Base-by-base conservation (phyloP, 2,329 filamentous ascomycete genomes). In the Cercospora sp. region DNA sequence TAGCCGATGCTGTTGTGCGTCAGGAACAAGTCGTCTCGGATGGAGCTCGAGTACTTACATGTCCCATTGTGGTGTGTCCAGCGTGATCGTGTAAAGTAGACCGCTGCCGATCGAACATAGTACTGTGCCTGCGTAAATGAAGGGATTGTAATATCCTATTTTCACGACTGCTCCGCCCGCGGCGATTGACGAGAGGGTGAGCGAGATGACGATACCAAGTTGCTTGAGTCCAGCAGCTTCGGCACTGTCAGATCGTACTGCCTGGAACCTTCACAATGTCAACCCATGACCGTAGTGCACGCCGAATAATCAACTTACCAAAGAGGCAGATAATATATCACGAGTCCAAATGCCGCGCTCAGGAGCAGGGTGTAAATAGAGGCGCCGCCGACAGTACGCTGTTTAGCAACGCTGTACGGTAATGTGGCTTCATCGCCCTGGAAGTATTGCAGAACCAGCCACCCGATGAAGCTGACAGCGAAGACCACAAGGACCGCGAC, bases 91-190 rank as follows among this genome's bases (percentile, higher is more conserved):
- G 7, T 69, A 73, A 5, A 83, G 74, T 18, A 83, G 77, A 26
- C 81, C 82, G n/a, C 78, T 78, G 18, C 81, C 82, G 30, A 83
- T 76, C 10, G 78, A 69, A 75, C 80, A 79, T 64, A 82, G 68
- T 12, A 81, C 72, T 1, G 77, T 78, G 1, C 78, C 78, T 23
- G 75, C 33, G 40, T 82, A 74, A 77, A 83, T 80, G 69, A 82
- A 82, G 0, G 81, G 81, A 1, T 79, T 79, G 75, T 83, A 83
- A 75, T 83, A 82, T 20, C 81, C 82, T 36, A 80, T 71, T 1
- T 72, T 67, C 1, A 80, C 80, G 20, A 80, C 76, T 9, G 73
- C 45, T 28, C 73, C 74, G 53, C 81, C 81, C 23, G 74, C 71
- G 4, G 75, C 31, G 68, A 83, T 77, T 59, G 78, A 79, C 51